Evolutionary conservation across 495 filamentous ascomycete genomes (phyloP), one percentile per base, ranked within the genome.

Genomic region (Elaphomyces granulatus): DNA sequence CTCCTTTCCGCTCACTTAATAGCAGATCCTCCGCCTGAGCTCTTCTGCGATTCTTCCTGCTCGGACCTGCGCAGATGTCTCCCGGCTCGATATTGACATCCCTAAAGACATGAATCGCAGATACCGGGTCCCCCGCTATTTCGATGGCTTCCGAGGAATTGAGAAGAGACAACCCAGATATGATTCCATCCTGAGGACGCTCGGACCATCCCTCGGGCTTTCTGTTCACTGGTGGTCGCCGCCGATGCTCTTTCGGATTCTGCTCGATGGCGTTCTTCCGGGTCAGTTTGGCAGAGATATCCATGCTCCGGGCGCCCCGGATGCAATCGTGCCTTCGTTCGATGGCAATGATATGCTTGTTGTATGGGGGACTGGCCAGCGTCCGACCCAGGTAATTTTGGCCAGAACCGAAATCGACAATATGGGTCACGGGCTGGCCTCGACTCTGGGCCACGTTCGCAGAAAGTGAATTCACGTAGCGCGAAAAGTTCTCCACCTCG

Each of bases 311-410:
- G 4, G 90, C 88, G 3, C 85, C 85, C 21, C 69, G 70, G 49
- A 95, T 87, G 50, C 93, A 94, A 43, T 77, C 74, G 36, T 80
- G 74, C 48, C 76, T 81, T 46, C 84, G 83, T 57, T 98, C 90
- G 45, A 98, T 81, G 10, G 90, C 90, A 43, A 95, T 73, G 38
- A 96, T 81, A 47, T 85, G 74, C 48, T 77, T 78, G 45, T 85
- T 81, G 54, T 92, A 93, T 0, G 87, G 87, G 36, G 77, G 67
- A 45, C 77, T 81, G 8, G 90, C 88, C 33, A 98, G 60, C 1
- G 83, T 80, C 32, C 90, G 75, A 8, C 90, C 87, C 1, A 98
- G 74, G 52, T 98, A 98, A 48, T 90, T 95, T 52, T 95, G 90
- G 0, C 90, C 90, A 36, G 84, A 92, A 16, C 90, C 90, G 57